Conservation (phyloP, 345 rosid species). For the Garcia nutans region DNA sequence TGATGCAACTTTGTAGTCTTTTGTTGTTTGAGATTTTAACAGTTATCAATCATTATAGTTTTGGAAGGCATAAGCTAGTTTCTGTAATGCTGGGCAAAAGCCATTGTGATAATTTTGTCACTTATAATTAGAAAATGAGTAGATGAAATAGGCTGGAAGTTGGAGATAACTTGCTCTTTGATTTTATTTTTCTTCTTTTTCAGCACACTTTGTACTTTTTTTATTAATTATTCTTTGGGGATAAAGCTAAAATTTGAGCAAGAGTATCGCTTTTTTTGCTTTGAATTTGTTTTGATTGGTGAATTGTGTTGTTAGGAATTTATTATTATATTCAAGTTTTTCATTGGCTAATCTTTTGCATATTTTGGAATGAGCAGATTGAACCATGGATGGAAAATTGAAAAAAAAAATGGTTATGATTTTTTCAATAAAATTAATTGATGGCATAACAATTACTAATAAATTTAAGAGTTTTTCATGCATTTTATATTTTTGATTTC, state of each 20-base stretch:
- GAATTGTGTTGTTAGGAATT: background rate
- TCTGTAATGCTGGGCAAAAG: constrained; percentile 5
- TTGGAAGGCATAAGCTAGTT: background rate
- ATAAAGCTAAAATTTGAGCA: background rate
- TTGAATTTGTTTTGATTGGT: background rate
- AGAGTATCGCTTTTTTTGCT: background rate
- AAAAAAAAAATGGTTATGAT: no score
- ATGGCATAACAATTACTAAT: no score
- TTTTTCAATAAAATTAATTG: no score
- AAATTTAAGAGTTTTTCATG: no score
- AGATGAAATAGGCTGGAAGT: background rate
- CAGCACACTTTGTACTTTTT: background rate
- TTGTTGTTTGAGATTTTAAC: background rate
- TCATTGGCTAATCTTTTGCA: no score
- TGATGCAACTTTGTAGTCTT: background rate
- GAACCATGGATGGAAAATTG: no score
- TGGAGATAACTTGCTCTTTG: background rate
- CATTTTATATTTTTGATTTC: no score
- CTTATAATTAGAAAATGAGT: background rate
- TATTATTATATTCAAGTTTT: no score
- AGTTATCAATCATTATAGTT: background rate
- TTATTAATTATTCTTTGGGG: constrained; percentile 6
- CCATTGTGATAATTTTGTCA: constrained; percentile 5
- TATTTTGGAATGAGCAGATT: no score
- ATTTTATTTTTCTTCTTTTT: background rate